Base-by-base conservation (phyloP, 1,284 basidiomycete species). In the Cystobasidium sp. region DNA sequence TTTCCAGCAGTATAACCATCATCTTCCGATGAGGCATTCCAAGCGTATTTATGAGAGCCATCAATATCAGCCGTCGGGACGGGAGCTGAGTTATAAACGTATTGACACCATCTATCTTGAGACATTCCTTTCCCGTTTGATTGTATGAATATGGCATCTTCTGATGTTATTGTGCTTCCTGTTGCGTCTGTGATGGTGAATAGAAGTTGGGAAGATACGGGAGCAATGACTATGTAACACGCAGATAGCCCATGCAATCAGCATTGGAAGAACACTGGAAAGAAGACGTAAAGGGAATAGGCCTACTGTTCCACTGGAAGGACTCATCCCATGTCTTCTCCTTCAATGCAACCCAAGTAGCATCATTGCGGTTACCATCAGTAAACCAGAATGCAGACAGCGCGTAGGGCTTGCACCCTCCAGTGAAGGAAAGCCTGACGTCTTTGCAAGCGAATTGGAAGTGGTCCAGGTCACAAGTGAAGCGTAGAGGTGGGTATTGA, bases 181-280 rank as follows among this genome's bases (percentile, higher is more conserved):
- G 20, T 55, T 22, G 66, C 66, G 55, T 68, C 66, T 43, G 66
- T 68, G n/a, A 68, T 46, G 16, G 53, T 46, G 53, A 68, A 68
- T 14, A 56, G 53, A 3, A 68, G 66, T 16, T 46, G 20, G 43
- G 52, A 46, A 18, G 24, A n/a, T 12, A 68, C 66, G 37, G 66
- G 66, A 9, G 66, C 66, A 37, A 59, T 24, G 66, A 68, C 53
- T 56, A 52, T 20, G 64, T 39, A 41, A 24, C 8, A 5, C 7
- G 43, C 20, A 24, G 14, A 1, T 18, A 5, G 39, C 3, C 6
- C 1, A 44, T 5, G 49, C 2, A 47, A 10, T 41, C 7, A 37
- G 9, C 6, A 41, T 16, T 55, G 18, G 22, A 20, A 31, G 10
- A 12, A 4, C 1, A 63, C 20, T 9, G 61, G 16, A 18, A 37